A percentile compares a stretch with the other conserved stretches of the same genome.
These are phyloP conservation scores for Uronychia binucleata DNA, from an alignment of 73 alveolate species.

Conservation along the genomic window DNA sequence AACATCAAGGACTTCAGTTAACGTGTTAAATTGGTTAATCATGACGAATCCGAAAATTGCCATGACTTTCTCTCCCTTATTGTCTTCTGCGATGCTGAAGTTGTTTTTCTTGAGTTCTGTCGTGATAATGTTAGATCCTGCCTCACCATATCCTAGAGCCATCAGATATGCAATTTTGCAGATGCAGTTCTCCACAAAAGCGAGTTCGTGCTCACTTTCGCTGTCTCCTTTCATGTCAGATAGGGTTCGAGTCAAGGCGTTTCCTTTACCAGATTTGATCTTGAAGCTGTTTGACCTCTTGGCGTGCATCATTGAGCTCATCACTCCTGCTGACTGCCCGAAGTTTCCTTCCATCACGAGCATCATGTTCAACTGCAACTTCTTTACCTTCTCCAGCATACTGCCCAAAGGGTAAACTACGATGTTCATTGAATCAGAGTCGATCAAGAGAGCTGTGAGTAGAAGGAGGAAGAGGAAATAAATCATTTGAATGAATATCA, in stretches of 20 bases:
- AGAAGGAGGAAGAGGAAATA: background rate
- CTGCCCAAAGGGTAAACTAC: background rate
- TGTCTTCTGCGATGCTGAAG: background rate
- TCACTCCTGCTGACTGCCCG: background rate
- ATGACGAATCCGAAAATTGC: background rate
- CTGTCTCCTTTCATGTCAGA: background rate
- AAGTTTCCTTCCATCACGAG: background rate
- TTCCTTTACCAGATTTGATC: background rate
- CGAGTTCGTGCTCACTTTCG: background rate
- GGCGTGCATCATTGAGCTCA: background rate
- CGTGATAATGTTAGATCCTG: background rate
- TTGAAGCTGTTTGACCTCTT: background rate
- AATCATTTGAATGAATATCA: background rate
- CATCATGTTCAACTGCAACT: background rate
- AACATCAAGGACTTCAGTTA: background rate
- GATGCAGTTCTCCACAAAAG: background rate
- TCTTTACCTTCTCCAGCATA: background rate
- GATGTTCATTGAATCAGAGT: background rate
- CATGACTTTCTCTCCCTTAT: background rate
- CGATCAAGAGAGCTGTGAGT: background rate
- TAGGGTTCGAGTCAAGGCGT: background rate
- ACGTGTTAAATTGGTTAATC: background rate
- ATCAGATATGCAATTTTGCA: background rate
- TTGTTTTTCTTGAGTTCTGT: background rate
- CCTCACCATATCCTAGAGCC: constrained; percentile 1